phyloP scores from a whole-genome alignment of 179 eudicot genomes.

The Monotropa hypopitys region DNA sequence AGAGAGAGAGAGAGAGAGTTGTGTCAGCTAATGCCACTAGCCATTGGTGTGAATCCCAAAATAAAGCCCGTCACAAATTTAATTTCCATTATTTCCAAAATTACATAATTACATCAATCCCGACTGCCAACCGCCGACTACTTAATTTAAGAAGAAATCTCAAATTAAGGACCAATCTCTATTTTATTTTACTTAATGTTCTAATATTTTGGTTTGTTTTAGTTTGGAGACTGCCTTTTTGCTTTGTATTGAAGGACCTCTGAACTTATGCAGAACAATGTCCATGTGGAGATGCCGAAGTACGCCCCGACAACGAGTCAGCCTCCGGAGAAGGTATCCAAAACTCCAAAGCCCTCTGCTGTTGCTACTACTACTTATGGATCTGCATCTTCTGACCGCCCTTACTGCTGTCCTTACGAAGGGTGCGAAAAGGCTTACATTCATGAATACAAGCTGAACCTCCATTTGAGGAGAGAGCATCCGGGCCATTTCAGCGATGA shows the following conservation, averaged over 20 bases:
- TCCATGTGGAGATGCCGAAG: slow-evolving; percentile 34
- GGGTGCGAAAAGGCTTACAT: slow-evolving; percentile 90
- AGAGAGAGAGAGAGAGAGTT: no score
- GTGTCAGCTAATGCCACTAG: not conserved
- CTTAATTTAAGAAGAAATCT: not conserved
- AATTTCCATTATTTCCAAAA: no score
- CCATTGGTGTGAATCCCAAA: not conserved
- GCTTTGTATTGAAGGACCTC: not conserved
- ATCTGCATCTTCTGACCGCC: slow-evolving; percentile 63
- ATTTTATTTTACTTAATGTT: not conserved
- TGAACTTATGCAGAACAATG: slow-evolving; percentile 16
- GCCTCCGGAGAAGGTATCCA: slow-evolving; percentile 58
- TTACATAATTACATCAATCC: no score
- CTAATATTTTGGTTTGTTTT: not conserved
- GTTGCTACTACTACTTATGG: slow-evolving; percentile 25
- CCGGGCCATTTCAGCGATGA: slow-evolving; percentile 78
- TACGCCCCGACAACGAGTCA: slow-evolving; percentile 28
- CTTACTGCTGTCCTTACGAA: slow-evolving; percentile 74
- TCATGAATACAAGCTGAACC: slow-evolving; percentile 90
- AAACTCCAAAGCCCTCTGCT: slow-evolving; percentile 40
- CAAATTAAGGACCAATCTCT: not conserved
- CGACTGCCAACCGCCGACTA: no score
- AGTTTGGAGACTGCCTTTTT: not conserved
- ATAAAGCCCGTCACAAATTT: no score
- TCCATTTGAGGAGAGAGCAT: slow-evolving; percentile 73